Evolutionary conservation across 208 protist species (phyloP), one percentile per base, ranked within the genome.

Genomic region (Crithidia bombi): DNA sequence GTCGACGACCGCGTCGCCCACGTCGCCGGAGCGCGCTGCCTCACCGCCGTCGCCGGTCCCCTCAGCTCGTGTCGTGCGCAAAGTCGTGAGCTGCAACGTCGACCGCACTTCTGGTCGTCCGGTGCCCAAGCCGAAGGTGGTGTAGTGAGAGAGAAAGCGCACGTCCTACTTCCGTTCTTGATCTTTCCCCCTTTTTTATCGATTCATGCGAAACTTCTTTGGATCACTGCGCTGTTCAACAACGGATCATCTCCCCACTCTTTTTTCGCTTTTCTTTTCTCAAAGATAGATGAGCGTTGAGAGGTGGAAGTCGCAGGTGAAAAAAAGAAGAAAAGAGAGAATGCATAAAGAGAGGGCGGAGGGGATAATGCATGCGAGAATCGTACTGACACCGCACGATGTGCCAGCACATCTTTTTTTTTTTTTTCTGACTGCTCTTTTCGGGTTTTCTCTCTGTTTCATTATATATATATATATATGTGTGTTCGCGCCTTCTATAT

Each of bases 41-140:
- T 65, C 58, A 14, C 43, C 32, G 46, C 26, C 35, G 30, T 28
- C 32, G 30, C 59, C 55, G 63, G 43, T 46, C n/a, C 63, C 49
- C 26, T 33, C 43, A 2, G 49, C 70, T 2, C 70, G 75, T 21
- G 73, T 81, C 6, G 71, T 85, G 25, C 70, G 68, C 35, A 86
- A 75, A 36, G 77, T 89, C 21, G 77, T 86, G 62, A 41, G 63
- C 58, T 81, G 72, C 55, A 64, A 64, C 14, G 76, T 89, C 15
- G 83, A 89, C 58, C 79, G 83, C 41, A 78, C 83, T 0, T 80
- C 71, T 25, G 83, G 83, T 9, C 79, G 83, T 7, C 83, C 83
- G 5, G 66, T 80, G 41, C 59, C 67, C 26, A 75, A 69, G 46
- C 66, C 56, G 28, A 46, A 49, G 51, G 41, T 47, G 41, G 65